These are phyloP conservation scores for Ophiostoma australiae DNA, from an alignment of 2,329 filamentous ascomycete genomes.

Conservation along the genomic window DNA sequence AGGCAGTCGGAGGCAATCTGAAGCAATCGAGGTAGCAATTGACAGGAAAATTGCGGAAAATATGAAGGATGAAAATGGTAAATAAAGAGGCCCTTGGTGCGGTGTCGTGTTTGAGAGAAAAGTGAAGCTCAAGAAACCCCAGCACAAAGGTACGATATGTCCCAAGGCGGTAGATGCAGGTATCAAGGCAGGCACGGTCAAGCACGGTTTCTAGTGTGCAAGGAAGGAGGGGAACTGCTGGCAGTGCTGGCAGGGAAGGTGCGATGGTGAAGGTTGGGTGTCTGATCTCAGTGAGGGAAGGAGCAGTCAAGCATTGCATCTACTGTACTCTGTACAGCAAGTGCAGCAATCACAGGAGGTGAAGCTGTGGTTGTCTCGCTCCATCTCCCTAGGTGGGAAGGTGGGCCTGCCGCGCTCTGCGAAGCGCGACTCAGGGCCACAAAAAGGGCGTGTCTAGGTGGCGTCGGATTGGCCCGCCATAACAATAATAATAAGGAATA, in stretches of 20 bases:
- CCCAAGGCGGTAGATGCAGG: neutral
- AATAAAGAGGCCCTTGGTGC: neutral
- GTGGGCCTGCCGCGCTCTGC: constrained; percentile 12
- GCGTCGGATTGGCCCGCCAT: constrained; percentile 28
- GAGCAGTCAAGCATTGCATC: neutral
- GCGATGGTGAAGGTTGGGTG: neutral
- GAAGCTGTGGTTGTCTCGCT: constrained; percentile 8
- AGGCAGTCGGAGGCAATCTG: neutral
- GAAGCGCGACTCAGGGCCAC: constrained; percentile 18
- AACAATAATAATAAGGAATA: constrained; percentile 30
- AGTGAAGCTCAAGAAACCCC: neutral
- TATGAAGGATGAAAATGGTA: neutral
- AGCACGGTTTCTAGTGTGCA: neutral
- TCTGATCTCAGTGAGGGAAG: neutral
- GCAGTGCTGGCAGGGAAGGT: neutral
- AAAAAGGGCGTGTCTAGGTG: constrained; percentile 25
- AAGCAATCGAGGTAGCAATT: neutral
- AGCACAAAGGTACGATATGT: neutral
- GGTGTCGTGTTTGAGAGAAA: neutral
- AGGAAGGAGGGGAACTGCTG: constrained; percentile 11
- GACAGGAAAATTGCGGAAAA: neutral
- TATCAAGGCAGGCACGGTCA: neutral
- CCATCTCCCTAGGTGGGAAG: neutral
- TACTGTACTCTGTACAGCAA: no score
- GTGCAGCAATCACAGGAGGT: neutral